Base-by-base conservation (phyloP, 2,329 filamentous ascomycete genomes). In the Venturia oleaginea region DNA sequence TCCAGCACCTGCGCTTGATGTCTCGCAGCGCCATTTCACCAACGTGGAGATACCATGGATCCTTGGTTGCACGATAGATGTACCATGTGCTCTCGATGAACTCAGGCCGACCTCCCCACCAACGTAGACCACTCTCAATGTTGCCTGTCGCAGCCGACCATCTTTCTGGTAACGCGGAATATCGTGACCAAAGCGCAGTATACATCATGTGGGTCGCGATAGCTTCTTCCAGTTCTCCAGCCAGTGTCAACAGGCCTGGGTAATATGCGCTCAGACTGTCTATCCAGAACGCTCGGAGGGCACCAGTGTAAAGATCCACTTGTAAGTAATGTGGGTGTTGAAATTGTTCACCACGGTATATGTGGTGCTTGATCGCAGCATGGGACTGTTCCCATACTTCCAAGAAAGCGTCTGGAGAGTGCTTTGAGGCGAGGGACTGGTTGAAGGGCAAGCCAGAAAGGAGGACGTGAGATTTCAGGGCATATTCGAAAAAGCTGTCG, bases 401-500 rank as follows among this genome's bases (percentile, higher is more conserved):
- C 4, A 96, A 79, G 69, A 97, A 97, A 0, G 87, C 83, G 57
- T 91, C 89, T 0, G 92, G 80, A 0, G 88, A 89, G 63, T 80
- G 73, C 68, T 91, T 85, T 67, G 89, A 83, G n/a, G 32, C 61
- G 8, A 38, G 22, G 17, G 43, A 34, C 19, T 54, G 51, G 55
- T 77, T 70, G 66, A 74, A 75, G 0, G 77, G 74, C 6, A 80
- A 85, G 1, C 91, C 90, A 2, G 93, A 96, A 27, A 97, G 84
- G 30, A 99, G 77, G 66, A 99, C 90, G 72, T 96, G 87, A 22
- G 92, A 92, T 76, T 99, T 99, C 71, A 97, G 83, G 3, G 94
- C 92, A 76, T 99, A 99, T 77, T 99, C 94, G 72, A 96, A 97
- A 78, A 99, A 99, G 76, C 92, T 97, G 77, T 99, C 94, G 71